Evolutionary conservation across 2,329 filamentous ascomycete genomes (phyloP), one percentile per base, ranked within the genome.

Genomic region (Aspergillus aculeatus): DNA sequence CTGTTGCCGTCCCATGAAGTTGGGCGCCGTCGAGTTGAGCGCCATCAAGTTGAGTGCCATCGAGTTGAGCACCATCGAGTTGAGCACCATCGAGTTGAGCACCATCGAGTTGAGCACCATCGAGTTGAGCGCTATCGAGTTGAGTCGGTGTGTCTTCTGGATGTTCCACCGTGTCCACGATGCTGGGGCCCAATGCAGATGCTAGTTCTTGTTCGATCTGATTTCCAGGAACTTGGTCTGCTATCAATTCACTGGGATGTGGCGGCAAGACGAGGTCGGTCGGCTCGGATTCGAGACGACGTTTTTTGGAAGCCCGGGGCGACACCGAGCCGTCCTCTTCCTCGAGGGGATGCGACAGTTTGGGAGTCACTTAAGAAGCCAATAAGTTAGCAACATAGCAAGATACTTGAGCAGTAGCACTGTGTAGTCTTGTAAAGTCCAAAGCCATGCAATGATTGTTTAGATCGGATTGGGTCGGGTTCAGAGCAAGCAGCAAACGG

Each of bases 271-370:
- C 51, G 12, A 68, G 53, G n/a, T 67, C 68, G 11, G 68, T 68
- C 10, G 66, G 61, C 19, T 66, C 68, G 21, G 73, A 67, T 32
- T 69, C 76, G 23, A 72, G 76, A 31, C 76, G 75, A 24, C 74
- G 75, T 62, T 75, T 78, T 67, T 79, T 79, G 38, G 75, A 67
- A 16, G 71, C 72, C 32, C 71, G 73, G 19, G 73, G 69, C 14
- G 75, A 72, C 7, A 62, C 54, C 52, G 73, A 66, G 2, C 68
- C 69, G 38, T 73, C 71, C 32, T 75, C 69, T 14, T 76, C 71
- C n/a, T 76, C 71, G 16, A 77, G 73, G 4, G 68, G 63, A 59
- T 73, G 75, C 9, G 67, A 65, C 31, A 66, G 32, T 54, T 77
- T 77, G 57, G 73, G 66, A 23, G 69, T 64, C 59, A 62, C 67